Conservation (phyloP, 345 rosid genomes). For the Acer campestre region DNA sequence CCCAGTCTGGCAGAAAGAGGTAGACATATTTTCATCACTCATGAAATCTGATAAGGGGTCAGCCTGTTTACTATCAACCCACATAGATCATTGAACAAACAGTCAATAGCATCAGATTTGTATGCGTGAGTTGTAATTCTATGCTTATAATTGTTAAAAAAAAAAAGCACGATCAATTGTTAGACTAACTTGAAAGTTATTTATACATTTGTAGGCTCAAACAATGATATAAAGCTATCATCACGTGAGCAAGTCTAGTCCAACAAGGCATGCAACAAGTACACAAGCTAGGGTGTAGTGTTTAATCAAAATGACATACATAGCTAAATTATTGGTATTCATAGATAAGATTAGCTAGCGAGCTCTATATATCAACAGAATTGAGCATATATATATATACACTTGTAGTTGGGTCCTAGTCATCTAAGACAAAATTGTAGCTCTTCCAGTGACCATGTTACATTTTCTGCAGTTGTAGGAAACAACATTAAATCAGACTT, state of each 20-base stretch:
- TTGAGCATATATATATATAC: not conserved
- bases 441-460: not conserved
- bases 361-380: too few species aligned
- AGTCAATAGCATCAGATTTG: not conserved
- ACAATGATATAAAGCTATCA: too few species aligned
- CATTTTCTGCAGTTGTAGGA: not conserved
- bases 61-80: not conserved
- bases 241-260: too few species aligned
- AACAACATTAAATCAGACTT: constrained; percentile 13
- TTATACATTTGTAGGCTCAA: too few species aligned
- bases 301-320: too few species aligned
- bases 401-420: not conserved
- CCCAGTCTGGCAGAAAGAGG: not conserved
- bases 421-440: not conserved
- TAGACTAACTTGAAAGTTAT: too few species aligned
- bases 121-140: not conserved
- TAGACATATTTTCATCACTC: not conserved
- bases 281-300: not conserved
- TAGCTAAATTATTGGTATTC: not conserved
- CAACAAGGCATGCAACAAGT: too few species aligned
- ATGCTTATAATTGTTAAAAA: too few species aligned
- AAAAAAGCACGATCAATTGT: not conserved
- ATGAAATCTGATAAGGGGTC: not conserved
- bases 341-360: not conserved
- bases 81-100: not conserved